Base-by-base conservation (phyloP, 1,139 yeast species). In the Spencermartinsiella ligniputridi region DNA sequence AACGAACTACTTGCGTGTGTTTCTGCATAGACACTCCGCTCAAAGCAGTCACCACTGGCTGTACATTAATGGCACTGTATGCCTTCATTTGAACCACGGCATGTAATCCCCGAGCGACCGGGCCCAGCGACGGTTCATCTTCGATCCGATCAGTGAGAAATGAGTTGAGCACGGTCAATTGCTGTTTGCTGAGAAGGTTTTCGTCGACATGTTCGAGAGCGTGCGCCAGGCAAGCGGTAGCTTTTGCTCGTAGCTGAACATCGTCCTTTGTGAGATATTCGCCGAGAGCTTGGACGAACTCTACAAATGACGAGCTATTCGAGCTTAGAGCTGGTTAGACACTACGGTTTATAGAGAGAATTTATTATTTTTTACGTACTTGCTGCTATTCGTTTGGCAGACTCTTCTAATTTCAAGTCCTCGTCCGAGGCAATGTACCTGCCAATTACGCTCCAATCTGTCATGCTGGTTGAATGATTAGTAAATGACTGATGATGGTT, bases 221-320 rank as follows among this genome's bases (percentile, higher is more conserved):
- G 3, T 70, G 68, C 0, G 83, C 67, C 39, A 90, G 65, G 53
- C 94, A 82, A 18, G 68, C 63, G 12, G 87, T 67, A 0, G 94
- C 80, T 48, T 46, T 65, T 2, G 70, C 56, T 47, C 95, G 65
- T 15, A 77, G 65, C 1, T 67, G 55, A 37, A 75, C 80, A 44
- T 80, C 81, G 3, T 82, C 88, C 9, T 89, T 80, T 0, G 92
- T 83, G 41, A 90, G 68, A 46, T 77, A 74, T 17, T 71, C 75
- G 3, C 86, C 87, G 37, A 84, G 63, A 2, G 69, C 59, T 44
- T 76, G 70, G 22, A 84, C 76, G 39, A 83, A 66, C 27, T 72
- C 74, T 13, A 83, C 63, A 18, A 84, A 66, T 27, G 76, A 70
- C 8, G 72, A 52, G 25, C 25, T 22, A 22, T 22, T n/a, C n/a